Percentiles rank a stretch among this genome's conserved stretches.
These are phyloP conservation scores for Rostrohypoxylon terebratum DNA, from an alignment of 495 filamentous ascomycete species.

Conservation along the genomic window DNA sequence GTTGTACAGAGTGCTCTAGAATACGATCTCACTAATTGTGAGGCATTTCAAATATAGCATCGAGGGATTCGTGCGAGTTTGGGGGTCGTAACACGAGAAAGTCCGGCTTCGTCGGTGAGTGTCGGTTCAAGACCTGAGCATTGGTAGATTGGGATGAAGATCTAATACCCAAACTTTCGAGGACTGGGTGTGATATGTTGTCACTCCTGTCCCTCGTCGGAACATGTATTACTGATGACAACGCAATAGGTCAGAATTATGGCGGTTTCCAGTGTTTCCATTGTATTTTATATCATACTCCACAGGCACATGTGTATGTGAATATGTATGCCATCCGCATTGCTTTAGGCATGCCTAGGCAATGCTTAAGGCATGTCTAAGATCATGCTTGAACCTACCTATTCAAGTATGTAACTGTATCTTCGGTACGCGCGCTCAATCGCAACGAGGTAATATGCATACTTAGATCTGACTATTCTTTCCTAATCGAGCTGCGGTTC, in stretches of 20 bases:
- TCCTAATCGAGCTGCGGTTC: constrained; percentile 37
- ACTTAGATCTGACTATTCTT: constrained; percentile 36
- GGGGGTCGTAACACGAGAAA: constrained; percentile 18
- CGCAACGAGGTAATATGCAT: constrained; percentile 33
- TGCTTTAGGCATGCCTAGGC: constrained; percentile 18
- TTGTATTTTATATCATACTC: constrained; percentile 19
- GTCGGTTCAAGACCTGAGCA: constrained; percentile 14
- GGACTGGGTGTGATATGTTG: background rate
- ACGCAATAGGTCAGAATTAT: background rate
- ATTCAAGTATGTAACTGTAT: constrained; percentile 15
- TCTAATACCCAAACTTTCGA: constrained; percentile 4
- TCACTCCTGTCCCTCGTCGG: constrained; percentile 8
- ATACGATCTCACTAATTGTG: constrained; percentile 42
- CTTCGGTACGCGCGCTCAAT: constrained; percentile 23
- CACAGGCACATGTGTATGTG: constrained; percentile 4
- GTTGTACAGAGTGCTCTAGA: constrained; percentile 30
- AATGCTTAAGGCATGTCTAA: constrained; percentile 24
- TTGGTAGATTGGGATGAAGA: constrained; percentile 1
- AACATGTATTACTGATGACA: constrained; percentile 9
- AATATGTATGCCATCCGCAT: constrained; percentile 32
- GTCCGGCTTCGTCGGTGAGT: constrained; percentile 20
- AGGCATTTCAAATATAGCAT: constrained; percentile 46
- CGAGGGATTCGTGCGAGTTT: constrained; percentile 27
- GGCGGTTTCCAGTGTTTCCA: background rate
- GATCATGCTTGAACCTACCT: constrained; percentile 27